phyloP scores from a whole-genome alignment of 1,284 basidiomycete genomes.

The Papiliotrema terrestris region DNA sequence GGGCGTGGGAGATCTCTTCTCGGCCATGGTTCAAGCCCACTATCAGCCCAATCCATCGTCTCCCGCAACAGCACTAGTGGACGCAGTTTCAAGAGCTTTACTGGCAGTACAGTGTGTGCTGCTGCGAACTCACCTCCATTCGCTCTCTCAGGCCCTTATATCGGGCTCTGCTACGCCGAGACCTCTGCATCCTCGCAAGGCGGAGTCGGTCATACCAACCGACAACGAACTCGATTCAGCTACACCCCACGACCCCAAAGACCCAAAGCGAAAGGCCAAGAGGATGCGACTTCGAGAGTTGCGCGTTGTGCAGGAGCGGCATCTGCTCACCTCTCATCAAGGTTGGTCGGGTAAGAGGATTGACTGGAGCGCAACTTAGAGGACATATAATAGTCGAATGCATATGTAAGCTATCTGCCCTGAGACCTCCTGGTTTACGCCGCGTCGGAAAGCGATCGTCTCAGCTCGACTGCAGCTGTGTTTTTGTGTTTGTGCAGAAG shows the following conservation, averaged over 20 bases:
- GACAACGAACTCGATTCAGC: constrained; percentile 69
- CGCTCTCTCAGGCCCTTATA: constrained; percentile 10
- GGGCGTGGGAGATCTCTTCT: constrained; percentile 96
- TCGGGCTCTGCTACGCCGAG: constrained; percentile 29
- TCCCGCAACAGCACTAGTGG: constrained; percentile 51
- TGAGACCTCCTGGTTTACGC: too few species aligned
- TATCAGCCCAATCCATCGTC: constrained; percentile 50
- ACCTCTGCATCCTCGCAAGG: constrained; percentile 18
- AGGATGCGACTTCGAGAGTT: constrained; percentile 80
- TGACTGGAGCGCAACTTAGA: constrained; percentile 22
- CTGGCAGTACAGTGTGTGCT: constrained; percentile 84
- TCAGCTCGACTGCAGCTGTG: background rate
- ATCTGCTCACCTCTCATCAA: constrained; percentile 25
- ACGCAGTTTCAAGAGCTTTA: constrained; percentile 66
- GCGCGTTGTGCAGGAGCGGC: constrained; percentile 69
- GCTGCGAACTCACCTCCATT: constrained; percentile 61
- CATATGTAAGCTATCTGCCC: too few species aligned
- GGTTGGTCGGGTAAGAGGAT: constrained; percentile 36
- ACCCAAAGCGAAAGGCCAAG: constrained; percentile 62
- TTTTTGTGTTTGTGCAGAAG: background rate
- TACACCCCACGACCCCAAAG: constrained; percentile 36
- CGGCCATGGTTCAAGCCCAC: constrained; percentile 83
- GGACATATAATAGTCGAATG: too few species aligned
- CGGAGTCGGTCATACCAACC: constrained; percentile 41
- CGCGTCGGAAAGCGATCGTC: background rate